Base-by-base conservation (phyloP, 192 early-diverging fungal genomes). In the Entomortierella lignicola region DNA sequence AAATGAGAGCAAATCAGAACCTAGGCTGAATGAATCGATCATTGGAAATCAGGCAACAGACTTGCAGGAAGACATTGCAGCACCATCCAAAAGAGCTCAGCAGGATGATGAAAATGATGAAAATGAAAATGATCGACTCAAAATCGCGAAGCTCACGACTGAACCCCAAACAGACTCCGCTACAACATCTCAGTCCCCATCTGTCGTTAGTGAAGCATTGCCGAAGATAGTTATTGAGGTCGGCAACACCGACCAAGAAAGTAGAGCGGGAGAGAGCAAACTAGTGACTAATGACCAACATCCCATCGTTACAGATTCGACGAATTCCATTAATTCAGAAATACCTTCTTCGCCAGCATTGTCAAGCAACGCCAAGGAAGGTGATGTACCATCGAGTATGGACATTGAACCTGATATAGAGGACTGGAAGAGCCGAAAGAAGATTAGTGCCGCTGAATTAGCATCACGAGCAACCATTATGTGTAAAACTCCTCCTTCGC, bases 361-460 rank as follows among this genome's bases (percentile, higher is more conserved):
- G 0, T 56, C 63, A 18, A 37, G 25, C 26, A 17, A 55, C 23
- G 47, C 50, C n/a, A 54, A 47, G 27, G 44, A 53, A 13, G 39
- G 13, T 18, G 64, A 60, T n/a, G 1, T n/a, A 34, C 4, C 27
- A 18, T 47, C 54, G 17, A 47, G 2, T 10, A 63, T 68, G 20
- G 75, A 79, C 31, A 42, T 58, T 1, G 62, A 64, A 15, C 60
- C 75, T 3, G 56, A 65, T 42, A 37, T 79, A 12, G 67, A 79
- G 51, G 75, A 79, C 25, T 79, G 75, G 75, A 70, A 66, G 32
- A 66, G 37, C 29, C 67, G 75, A 8, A 79, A 79, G 27, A 79
- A 79, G 65, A 79, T 79, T 50, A 79, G 75, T 18, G 68, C 47
- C 8, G 52, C 62, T 2, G 75, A 79, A 17, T 47, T 79, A 47